Base-by-base conservation (phyloP, 2,329 filamentous ascomycete species). In the Colletotrichum higginsianum region DNA sequence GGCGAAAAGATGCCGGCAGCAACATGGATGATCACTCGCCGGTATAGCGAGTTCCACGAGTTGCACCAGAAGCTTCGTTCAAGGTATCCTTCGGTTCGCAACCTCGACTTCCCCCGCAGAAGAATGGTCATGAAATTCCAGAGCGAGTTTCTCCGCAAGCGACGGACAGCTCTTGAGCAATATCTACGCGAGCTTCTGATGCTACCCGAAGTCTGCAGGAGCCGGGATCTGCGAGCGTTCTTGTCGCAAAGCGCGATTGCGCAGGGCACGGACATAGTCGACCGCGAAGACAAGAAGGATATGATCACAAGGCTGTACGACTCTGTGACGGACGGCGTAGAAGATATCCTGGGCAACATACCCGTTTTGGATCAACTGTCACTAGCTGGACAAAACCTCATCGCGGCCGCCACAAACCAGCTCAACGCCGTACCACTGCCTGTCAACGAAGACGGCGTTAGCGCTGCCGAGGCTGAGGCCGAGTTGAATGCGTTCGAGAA, bases 1-100 rank as follows among this genome's bases (percentile, higher is more conserved):
- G 96, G 95, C 18, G 96, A 98, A 78, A 94, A 97, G 80, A 97
- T 98, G 93, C 94, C 95, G 4, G 94, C 96, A n/a, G 96, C 96
- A 0, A 93, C 94, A 3, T 99, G 96, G 96, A 90, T 92, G 16
- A 91, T 99, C 53, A 93, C 94, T n/a, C 90, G 96, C 67, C 90
- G 96, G 75, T 99, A 99, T 80, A 98, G 95, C 83, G 96, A 98
- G 81, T 99, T 99, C 77, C 95, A 97, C 77, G 95, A 98, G 74
- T 89, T 99, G 21, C 94, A 99, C 79, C 96, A 98, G 79, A 93
- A 92, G 66, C 87, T 99, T 35, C 92, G 96, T 64, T 88, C 91
- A 49, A 90, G 93, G 73, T 99, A 98, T 77, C 91, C 95, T 0
- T 95, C 94, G 18, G 95, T 98, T 18, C 91, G 95, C 60, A 91